Conservation (phyloP, 768 basidiomycete genomes). For the Mrakia gelida region DNA sequence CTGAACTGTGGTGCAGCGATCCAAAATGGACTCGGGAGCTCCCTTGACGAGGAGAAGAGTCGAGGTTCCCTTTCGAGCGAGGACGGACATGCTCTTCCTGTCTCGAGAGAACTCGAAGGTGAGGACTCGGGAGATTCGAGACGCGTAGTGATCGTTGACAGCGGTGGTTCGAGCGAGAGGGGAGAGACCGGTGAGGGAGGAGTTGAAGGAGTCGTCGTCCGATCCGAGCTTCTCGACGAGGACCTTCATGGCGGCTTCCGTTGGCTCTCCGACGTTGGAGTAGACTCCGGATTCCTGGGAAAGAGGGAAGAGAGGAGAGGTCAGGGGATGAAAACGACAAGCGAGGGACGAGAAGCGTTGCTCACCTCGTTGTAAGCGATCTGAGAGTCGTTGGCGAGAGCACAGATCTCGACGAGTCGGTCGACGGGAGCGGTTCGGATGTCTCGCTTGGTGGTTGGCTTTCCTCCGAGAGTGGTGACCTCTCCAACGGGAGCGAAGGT, state of each 20-base stretch:
- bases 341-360: constrained; percentile 6
- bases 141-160: constrained; percentile 77
- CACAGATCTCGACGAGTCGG: constrained; percentile 74
- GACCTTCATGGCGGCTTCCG: constrained; percentile 92
- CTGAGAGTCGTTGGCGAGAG: constrained; percentile 93
- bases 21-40: constrained; percentile 90
- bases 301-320: no score
- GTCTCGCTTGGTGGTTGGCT: constrained; percentile 43
- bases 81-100: constrained; percentile 98
- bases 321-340: no score
- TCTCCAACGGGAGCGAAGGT: constrained; percentile 83
- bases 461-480: constrained; percentile 64
- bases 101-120: constrained; percentile 98
- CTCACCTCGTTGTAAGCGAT: constrained; percentile 76
- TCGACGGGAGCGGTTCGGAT: constrained; percentile 42
- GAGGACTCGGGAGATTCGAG: constrained; percentile 67
- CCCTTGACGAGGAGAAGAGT: constrained; percentile 82
- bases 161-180: constrained; percentile 67
- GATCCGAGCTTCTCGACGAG: constrained; percentile 90
- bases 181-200: constrained; percentile 57
- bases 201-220: constrained; percentile 51
- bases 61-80: constrained; percentile 62
- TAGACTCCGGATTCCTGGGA: constrained; percentile 50
- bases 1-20: constrained; percentile 64
- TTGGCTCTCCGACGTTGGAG: constrained; percentile 87